Evolutionary conservation across 306 rosid genomes (phyloP).

Genomic region (Parietaria judaica): DNA sequence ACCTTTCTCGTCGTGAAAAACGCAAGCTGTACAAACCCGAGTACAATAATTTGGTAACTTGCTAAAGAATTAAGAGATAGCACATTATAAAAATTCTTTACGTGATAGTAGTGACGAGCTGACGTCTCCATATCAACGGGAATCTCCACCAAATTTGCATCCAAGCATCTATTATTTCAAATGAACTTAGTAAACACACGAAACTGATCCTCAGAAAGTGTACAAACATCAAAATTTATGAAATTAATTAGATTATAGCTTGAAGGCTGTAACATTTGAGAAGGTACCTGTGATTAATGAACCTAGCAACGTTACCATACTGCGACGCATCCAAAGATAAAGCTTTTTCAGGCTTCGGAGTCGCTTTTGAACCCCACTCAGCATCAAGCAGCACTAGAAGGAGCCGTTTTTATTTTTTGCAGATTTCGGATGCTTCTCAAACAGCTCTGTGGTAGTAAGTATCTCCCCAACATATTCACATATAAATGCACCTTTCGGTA

Average conservation of each 20-base stretch:
- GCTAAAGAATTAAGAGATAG: constrained; percentile 9
- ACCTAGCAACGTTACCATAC: constrained; percentile 83
- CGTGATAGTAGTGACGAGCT: constrained; percentile 70
- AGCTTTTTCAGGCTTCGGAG: constrained; percentile 50
- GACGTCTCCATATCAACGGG: constrained; percentile 87
- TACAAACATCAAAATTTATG: no score
- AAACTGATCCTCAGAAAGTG: not conserved
- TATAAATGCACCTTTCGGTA: constrained; percentile 86
- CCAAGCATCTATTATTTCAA: constrained; percentile 54
- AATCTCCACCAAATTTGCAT: constrained; percentile 77
- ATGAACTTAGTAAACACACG: no score
- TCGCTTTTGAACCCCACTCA: constrained; percentile 50
- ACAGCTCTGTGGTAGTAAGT: constrained; percentile 54
- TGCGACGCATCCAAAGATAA: constrained; percentile 78
- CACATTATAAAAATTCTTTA: constrained; percentile 17
- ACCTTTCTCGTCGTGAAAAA: constrained; percentile 76
- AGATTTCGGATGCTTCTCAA: constrained; percentile 44
- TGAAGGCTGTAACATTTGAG: constrained; percentile 7
- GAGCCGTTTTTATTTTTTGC: constrained; percentile 37
- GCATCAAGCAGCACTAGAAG: constrained; percentile 59
- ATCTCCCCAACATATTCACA: constrained; percentile 89
- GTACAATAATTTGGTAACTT: constrained; percentile 15
- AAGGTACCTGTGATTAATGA: constrained; percentile 82
- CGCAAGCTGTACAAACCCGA: constrained; percentile 58
- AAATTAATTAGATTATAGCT: no score